Percentiles rank a stretch among this genome's conserved stretches.
Evolutionary conservation across 768 basidiomycete genomes (phyloP).

Genomic region (Jaapia argillacea): DNA sequence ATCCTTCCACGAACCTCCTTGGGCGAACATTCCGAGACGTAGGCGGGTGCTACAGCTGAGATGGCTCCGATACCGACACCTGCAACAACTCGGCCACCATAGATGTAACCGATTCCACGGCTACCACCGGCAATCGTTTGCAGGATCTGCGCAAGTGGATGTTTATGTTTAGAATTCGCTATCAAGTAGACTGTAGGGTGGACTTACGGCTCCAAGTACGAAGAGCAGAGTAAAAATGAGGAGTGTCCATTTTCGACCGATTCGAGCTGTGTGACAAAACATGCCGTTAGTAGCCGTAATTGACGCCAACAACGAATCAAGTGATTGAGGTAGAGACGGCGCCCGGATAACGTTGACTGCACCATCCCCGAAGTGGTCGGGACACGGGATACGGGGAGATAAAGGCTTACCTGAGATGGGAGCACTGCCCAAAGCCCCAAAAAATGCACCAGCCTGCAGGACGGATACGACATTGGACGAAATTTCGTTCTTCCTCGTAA

Average conservation of each 20-base stretch:
- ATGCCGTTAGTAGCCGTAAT: too few relatives aligned
- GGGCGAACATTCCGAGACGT: slow-evolving; percentile 80
- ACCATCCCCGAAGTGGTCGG: slow-evolving; percentile 13
- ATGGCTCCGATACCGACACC: slow-evolving; percentile 80
- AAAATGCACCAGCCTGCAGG: slow-evolving; percentile 82
- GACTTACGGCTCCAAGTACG: slow-evolving; percentile 56
- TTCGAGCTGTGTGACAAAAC: too few relatives aligned
- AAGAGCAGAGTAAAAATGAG: slow-evolving; percentile 56
- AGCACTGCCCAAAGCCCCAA: slow-evolving; percentile 70
- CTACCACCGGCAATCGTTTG: slow-evolving; percentile 54
- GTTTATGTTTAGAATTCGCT: slow-evolving; percentile 3
- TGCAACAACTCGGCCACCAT: slow-evolving; percentile 70
- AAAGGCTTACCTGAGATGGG: slow-evolving; percentile 49
- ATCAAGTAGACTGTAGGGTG: background rate
- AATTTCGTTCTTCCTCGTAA: slow-evolving; percentile 35
- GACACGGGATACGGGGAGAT: slow-evolving; percentile 1
- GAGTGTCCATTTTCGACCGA: slow-evolving; percentile 62
- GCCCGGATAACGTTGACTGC: too few relatives aligned
- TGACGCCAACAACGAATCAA: too few relatives aligned
- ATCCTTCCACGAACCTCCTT: slow-evolving; percentile 82
- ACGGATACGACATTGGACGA: slow-evolving; percentile 83
- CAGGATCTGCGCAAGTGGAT: slow-evolving; percentile 42
- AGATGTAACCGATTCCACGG: slow-evolving; percentile 59
- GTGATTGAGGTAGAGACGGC: too few relatives aligned
- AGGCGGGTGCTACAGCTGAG: slow-evolving; percentile 77